A percentile compares a stretch with the other conserved stretches of the same genome.
These are phyloP conservation scores for Pichia sp. DNA, from an alignment of 1,139 yeast genomes.

Conservation along the genomic window DNA sequence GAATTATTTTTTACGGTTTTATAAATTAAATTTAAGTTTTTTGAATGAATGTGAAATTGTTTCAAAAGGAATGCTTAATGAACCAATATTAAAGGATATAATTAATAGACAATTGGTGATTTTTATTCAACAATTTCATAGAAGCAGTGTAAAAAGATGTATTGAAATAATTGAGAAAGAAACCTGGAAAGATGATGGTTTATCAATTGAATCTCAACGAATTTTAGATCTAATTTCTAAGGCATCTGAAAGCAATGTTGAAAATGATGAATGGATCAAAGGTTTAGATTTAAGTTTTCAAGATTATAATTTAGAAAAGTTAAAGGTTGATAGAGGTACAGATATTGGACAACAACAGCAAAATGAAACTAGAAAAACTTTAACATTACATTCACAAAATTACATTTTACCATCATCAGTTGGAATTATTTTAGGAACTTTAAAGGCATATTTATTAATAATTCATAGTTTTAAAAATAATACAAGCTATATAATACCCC, in stretches of 20 bases:
- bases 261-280: constrained; percentile 12
- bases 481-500: constrained; percentile 32
- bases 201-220: constrained; percentile 44
- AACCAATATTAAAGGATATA: constrained; percentile 59
- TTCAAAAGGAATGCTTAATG: constrained; percentile 58
- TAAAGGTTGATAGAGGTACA: too few relatives aligned
- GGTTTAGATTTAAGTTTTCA: constrained; percentile 11
- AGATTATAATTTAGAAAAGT: constrained; percentile 19
- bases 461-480: constrained; percentile 40
- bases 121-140: constrained; percentile 55
- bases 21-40: constrained; percentile 62
- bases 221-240: constrained; percentile 50
- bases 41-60: constrained; percentile 80
- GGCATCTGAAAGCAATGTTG: constrained; percentile 31
- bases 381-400: constrained; percentile 32
- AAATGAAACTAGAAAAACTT: constrained; percentile 28
- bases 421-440: constrained; percentile 32
- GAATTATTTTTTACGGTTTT: constrained; percentile 57
- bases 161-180: constrained; percentile 57
- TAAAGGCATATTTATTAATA: constrained; percentile 46
- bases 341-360: not conserved
- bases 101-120: constrained; percentile 60
- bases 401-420: constrained; percentile 43
- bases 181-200: constrained; percentile 68
- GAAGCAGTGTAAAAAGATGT: constrained; percentile 41